Conservation (phyloP, 129 eudicot species). For the Arctium lappa region DNA sequence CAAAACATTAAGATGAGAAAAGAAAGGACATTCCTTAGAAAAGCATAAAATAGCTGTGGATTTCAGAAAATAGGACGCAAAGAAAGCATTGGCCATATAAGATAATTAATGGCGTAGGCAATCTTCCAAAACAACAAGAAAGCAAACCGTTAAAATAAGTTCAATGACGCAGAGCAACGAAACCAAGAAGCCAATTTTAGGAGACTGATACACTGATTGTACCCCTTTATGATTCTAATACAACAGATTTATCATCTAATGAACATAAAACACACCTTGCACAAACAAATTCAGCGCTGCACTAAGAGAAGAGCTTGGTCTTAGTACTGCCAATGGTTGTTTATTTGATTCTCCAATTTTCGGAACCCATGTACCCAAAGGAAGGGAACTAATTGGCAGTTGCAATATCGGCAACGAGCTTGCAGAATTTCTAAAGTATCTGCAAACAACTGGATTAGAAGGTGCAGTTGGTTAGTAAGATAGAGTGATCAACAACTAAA, state of each 20-base stretch:
- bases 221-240: background rate
- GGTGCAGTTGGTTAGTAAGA: constrained; percentile 20
- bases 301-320: constrained; percentile 75
- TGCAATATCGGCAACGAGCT: constrained; percentile 78
- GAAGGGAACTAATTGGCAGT: constrained; percentile 67
- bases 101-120: background rate
- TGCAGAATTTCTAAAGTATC: constrained; percentile 73
- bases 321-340: constrained; percentile 72
- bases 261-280: constrained; percentile 54
- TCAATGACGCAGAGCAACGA: background rate
- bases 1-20: no score
- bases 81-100: no score
- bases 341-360: constrained; percentile 72
- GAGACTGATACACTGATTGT: background rate
- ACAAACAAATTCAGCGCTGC: constrained; percentile 77
- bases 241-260: background rate
- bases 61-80: no score
- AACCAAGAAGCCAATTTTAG: background rate
- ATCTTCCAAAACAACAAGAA: no score
- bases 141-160: no score
- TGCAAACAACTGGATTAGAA: constrained; percentile 71
- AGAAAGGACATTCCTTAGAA: no score
- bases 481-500: background rate
- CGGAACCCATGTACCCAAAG: constrained; percentile 92
- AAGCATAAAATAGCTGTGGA: no score